Evolutionary conservation across 345 rosid genomes (phyloP), one percentile per base, ranked within the genome.

Genomic region (Lumnitzera littorea): DNA sequence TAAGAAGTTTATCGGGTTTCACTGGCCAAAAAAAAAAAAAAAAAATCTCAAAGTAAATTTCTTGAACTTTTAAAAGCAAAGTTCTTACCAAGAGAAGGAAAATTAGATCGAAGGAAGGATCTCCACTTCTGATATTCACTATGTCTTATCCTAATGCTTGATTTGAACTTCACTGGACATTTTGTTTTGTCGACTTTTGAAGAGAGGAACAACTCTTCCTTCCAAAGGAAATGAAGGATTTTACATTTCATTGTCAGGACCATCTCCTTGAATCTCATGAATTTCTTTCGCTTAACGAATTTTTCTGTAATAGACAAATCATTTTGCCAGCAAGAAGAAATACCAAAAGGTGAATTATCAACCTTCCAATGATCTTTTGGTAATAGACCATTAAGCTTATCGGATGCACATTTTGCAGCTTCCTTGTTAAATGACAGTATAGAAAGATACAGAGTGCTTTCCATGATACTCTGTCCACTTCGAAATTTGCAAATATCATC

Each of bases 161-260:
- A 62, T 49, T 91, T 95, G 49, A 55, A 57, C 78, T 83, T 91
- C 67, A 74, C 83, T 58, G 78, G 92, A 69, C 86, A 77, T 71
- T 80, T 90, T 36, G 84, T 76, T 52, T 80, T 81, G 50, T 55
- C 67, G 75, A 83, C 91, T 69, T 78, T 69, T 29, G 72, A 62
- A 27, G 84, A 80, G 27, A 73, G 80, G 68, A 76, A 78, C 79
- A 82, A 27, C 68, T 95, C 99, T 73, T 88, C 96, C 81, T 82
- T 88, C 99, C 99, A 94, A 24, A 77, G 65, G 64, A 78, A 83
- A 65, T 77, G 83, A 71, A 84, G 79, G 23, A 81, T 88, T 78
- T 81, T 95, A 68, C 80, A 90, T 78, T 95, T 86, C 36, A 91
- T 85, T 27, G 80, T 71, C 50, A 86, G 65, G 60, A 79, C 82